Conservation (phyloP, 2,329 filamentous ascomycete species). For the Dactylellina haptotyla region DNA sequence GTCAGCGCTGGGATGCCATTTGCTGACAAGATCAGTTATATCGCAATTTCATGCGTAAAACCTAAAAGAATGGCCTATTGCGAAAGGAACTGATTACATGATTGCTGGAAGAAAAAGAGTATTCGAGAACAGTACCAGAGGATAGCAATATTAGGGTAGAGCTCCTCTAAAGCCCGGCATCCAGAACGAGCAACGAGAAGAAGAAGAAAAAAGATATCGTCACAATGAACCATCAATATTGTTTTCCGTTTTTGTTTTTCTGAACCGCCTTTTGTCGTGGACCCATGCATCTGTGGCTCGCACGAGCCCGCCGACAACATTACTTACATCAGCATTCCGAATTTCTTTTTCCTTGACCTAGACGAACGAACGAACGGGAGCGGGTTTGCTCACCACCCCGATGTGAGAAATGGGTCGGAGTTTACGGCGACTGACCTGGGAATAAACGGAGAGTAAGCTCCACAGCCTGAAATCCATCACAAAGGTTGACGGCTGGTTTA, state of each 20-base stretch:
- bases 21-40: constrained; percentile 50
- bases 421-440: constrained; percentile 49
- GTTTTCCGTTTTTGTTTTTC: constrained; percentile 48
- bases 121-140: constrained; percentile 5
- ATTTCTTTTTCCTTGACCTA: constrained; percentile 38
- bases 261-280: neutral
- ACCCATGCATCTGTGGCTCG: constrained; percentile 36
- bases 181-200: neutral
- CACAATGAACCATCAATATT: constrained; percentile 22
- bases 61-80: constrained; percentile 5
- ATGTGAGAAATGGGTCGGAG: constrained; percentile 39
- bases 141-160: constrained; percentile 17
- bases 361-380: constrained; percentile 46
- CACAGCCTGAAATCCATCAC: constrained; percentile 44
- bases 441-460: constrained; percentile 53
- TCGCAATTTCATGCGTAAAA: constrained; percentile 30
- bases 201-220: constrained; percentile 36
- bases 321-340: constrained; percentile 36
- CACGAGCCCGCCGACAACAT: constrained; percentile 39
- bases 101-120: neutral
- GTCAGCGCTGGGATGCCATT: constrained; percentile 39
- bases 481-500: constrained; percentile 17
- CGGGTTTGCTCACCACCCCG: constrained; percentile 47
- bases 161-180: constrained; percentile 42
- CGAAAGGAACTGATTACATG: constrained; percentile 4